Evolutionary conservation across 805 yeast species (phyloP), one percentile per base, ranked within the genome.

Genomic region (Spathaspora arborariae): DNA sequence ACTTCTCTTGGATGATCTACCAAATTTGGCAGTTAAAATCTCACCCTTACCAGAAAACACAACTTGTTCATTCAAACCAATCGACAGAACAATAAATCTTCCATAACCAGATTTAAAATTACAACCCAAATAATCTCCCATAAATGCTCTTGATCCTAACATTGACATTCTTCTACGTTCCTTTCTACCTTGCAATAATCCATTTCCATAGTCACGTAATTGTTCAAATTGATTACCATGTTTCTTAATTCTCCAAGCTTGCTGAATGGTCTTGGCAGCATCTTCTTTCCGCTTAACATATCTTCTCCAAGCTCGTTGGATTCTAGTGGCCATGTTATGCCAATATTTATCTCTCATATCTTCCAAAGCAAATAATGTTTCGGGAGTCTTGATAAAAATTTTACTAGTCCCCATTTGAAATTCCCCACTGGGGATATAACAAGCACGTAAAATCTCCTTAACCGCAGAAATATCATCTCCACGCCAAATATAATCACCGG

Each of bases 261-360:
- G 78, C 67, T 91, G 97, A 38, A 89, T 81, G 45, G 75, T 78
- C 48, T 79, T 81, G 1, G 97, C 97, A 20, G 96, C 90, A 57
- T 88, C 96, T 47, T 84, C 85, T 69, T 91, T 84, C 60, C 88
- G 78, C 64, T 82, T 83, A 51, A 83, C 70, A 61, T 85, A 88
- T 57, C 88, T 76, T 72, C 99, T 80, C 88, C 97, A 90, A 3
- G 99, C 98, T 54, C 97, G 81, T 73, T 94, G 99, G 56, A 94
- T 92, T 57, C 96, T 81, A 3, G 96, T 91, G 4, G 99, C 99
- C 96, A 94, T 94, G 56, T 88, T 88, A 60, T 89, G 92, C 98
- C 99, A 94, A 63, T 90, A 94, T 70, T 84, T 86, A 59, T 94
- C 99, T 65, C 98, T 81, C 92, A 92, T 82, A 57, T 88, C 92